These are phyloP conservation scores for Cercis canadensis DNA, from an alignment of 306 rosid species.

Conservation along the genomic window DNA sequence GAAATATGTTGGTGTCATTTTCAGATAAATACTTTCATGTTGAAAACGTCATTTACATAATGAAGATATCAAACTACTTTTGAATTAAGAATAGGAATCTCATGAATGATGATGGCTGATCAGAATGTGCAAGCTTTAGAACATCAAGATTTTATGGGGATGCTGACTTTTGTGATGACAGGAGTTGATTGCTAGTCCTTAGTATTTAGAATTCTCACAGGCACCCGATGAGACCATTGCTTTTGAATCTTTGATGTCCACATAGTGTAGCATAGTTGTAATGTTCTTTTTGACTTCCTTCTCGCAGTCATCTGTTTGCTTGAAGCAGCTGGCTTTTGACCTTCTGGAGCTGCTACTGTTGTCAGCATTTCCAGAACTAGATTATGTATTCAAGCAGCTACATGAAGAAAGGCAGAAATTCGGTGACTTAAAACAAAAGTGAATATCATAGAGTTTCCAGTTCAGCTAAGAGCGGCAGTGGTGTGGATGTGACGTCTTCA, in stretches of 20 bases:
- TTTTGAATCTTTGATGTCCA: too few relatives aligned
- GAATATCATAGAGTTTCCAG: conserved; percentile 24
- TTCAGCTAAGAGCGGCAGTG: conserved; percentile 13
- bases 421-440: conserved; percentile 60
- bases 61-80: conserved; percentile 22
- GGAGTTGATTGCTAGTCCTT: neutral
- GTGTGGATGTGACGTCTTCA: conserved; percentile 2
- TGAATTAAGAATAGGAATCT: conserved; percentile 6
- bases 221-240: neutral
- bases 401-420: conserved; percentile 78
- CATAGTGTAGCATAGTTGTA: too few relatives aligned
- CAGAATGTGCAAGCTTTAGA: conserved; percentile 15
- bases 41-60: conserved; percentile 13
- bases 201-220: neutral
- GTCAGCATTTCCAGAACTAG: conserved; percentile 86
- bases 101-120: neutral
- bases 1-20: conserved; percentile 8
- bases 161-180: conserved; percentile 2
- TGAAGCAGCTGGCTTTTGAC: conserved; percentile 87
- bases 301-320: conserved; percentile 83
- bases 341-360: conserved; percentile 75
- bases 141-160: conserved; percentile 4
- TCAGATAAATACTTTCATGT: conserved; percentile 4
- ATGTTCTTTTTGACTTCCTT: conserved; percentile 18
- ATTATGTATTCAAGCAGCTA: conserved; percentile 67